Percentiles rank a stretch among this genome's conserved stretches.
Evolutionary conservation across 2,329 filamentous ascomycete genomes (phyloP).

Genomic region (Epichloe elymi): DNA sequence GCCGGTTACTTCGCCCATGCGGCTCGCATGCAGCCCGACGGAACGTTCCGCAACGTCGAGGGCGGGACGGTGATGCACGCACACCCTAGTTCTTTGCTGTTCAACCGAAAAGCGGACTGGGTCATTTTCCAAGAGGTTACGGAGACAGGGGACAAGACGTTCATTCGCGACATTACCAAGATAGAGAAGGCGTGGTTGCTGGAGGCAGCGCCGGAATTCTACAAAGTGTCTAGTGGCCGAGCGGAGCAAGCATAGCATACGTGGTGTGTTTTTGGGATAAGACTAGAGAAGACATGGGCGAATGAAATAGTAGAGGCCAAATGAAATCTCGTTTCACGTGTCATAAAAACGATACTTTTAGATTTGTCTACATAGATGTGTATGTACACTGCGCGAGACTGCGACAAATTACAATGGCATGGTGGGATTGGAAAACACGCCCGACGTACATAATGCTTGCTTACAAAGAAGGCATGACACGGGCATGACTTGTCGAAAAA

Average conservation of each 20-base stretch:
- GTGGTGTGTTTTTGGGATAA: not conserved
- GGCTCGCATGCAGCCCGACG: slow-evolving; percentile 86
- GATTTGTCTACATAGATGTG: no score
- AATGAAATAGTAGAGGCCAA: no score
- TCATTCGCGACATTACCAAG: slow-evolving; percentile 83
- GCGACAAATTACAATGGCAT: no score
- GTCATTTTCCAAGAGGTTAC: slow-evolving; percentile 90
- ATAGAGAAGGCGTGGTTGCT: slow-evolving; percentile 87
- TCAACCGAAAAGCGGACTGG: slow-evolving; percentile 94
- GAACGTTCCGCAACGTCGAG: slow-evolving; percentile 75
- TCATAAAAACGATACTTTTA: no score
- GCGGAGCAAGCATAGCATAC: slow-evolving; percentile 4
- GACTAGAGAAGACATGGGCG: not conserved
- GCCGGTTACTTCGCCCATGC: slow-evolving; percentile 88
- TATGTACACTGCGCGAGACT: no score
- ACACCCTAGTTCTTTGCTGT: slow-evolving; percentile 87
- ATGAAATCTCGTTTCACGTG: no score
- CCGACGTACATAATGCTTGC: no score
- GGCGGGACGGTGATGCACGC: slow-evolving; percentile 68
- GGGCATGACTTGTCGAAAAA: no score
- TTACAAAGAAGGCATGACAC: no score
- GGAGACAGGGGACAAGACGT: slow-evolving; percentile 79
- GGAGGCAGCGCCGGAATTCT: slow-evolving; percentile 79
- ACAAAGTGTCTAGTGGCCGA: slow-evolving; percentile 39
- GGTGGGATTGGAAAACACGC: no score